Percentiles rank a stretch among this genome's conserved stretches.
Conservation (phyloP, 2,329 filamentous ascomycete species). For the Nemania bipapillata region DNA sequence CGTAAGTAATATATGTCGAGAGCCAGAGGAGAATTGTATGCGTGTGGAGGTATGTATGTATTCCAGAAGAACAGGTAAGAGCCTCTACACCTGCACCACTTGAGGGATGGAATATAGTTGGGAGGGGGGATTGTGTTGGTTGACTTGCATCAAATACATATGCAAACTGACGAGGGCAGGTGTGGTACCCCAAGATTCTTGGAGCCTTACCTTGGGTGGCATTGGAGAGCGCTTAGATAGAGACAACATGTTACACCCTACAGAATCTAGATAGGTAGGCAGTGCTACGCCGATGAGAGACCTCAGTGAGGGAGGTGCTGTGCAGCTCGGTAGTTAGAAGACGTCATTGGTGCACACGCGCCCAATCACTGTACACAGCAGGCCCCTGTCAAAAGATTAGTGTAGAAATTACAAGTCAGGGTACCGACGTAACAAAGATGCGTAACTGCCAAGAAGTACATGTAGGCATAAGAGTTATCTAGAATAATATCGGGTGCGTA, state of each 20-base stretch:
- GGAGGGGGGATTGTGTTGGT: neutral
- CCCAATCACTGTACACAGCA: slow-evolving; percentile 29
- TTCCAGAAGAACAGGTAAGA: neutral
- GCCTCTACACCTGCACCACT: slow-evolving; percentile 5
- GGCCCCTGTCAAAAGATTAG: neutral
- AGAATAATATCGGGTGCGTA: too few species aligned
- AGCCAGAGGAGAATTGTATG: neutral
- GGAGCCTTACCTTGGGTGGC: neutral
- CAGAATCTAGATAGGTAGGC: too few species aligned
- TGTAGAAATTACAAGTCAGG: neutral
- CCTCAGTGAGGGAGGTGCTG: slow-evolving; percentile 36
- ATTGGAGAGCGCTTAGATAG: slow-evolving; percentile 21
- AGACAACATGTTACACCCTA: neutral
- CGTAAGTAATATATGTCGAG: neutral
- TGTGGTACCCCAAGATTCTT: neutral
- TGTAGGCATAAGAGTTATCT: too few species aligned
- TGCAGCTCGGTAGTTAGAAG: neutral
- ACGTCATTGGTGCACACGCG: slow-evolving; percentile 47
- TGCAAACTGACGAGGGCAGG: neutral
- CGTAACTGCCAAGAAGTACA: neutral
- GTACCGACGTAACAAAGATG: neutral
- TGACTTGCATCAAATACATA: neutral
- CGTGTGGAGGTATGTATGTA: neutral
- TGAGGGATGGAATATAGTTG: slow-evolving; percentile 4
- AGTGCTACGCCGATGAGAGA: slow-evolving; percentile 39